These are phyloP conservation scores for Boletus reticuloceps DNA, from an alignment of 768 basidiomycete genomes.

Conservation along the genomic window DNA sequence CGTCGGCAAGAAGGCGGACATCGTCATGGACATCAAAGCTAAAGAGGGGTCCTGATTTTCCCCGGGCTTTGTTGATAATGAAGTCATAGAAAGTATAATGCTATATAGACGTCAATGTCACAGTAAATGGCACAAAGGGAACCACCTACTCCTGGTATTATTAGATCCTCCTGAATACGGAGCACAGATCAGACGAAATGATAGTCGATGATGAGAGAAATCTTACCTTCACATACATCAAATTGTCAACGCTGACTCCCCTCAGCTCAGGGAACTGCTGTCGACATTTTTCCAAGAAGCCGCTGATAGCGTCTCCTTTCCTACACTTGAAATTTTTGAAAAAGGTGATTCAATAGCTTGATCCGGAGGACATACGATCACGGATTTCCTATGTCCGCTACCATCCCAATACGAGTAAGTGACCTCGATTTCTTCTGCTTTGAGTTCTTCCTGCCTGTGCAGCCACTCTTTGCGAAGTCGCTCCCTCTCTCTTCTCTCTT, in stretches of 20 bases:
- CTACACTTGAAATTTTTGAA: conserved; percentile 70
- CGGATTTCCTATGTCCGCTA: conserved; percentile 91
- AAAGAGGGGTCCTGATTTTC: conserved; percentile 97
- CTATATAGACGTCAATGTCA: conserved; percentile 38
- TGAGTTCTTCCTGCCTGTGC: conserved; percentile 62
- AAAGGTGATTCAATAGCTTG: neutral
- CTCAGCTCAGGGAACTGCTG: conserved; percentile 91
- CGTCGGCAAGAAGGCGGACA: conserved; percentile 90
- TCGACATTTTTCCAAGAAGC: conserved; percentile 90
- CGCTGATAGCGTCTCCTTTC: conserved; percentile 88
- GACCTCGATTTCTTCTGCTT: conserved; percentile 79
- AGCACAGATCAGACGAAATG: conserved; percentile 2
- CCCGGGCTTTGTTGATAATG: conserved; percentile 96
- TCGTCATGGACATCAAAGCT: conserved; percentile 99
- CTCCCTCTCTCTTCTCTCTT: conserved; percentile 86
- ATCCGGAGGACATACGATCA: conserved; percentile 56
- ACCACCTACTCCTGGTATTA: conserved; percentile 85
- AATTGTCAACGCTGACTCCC: conserved; percentile 87
- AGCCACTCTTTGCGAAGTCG: conserved; percentile 90
- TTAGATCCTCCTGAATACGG: conserved; percentile 82
- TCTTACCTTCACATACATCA: conserved; percentile 96
- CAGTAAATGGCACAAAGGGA: neutral
- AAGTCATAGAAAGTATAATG: conserved; percentile 99
- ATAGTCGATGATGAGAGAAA: neutral
- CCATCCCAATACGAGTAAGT: conserved; percentile 99